Base-by-base conservation (phyloP, 164 flowering plant species). In the Annona cherimola region DNA sequence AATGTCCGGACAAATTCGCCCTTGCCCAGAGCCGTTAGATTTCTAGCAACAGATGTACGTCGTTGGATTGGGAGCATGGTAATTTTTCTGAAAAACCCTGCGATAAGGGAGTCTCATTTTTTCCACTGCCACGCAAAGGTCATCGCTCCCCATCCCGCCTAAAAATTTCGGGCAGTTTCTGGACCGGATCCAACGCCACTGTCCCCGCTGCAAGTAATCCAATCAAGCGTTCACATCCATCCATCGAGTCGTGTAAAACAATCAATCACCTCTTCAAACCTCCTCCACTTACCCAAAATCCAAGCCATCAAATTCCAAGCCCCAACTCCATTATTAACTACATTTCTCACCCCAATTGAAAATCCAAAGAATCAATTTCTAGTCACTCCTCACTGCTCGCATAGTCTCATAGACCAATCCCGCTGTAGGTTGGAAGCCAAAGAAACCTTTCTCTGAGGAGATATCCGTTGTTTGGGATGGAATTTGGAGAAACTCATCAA, bases 271-370 rank as follows among this genome's bases (percentile, higher is more conserved):
- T 81, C 63, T 91, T 92, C 81, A 70, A 94, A 94, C 84, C 82
- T 86, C 45, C 72, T 74, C 67, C 86, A 82, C 76, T 78, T 81
- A 46, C 91, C 93, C 85, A 95, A 77, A 7, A 92, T 81, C 94
- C 94, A 86, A 9, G 89, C 75, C 84, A 91, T 83, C 88, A 95
- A 83, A 69, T 81, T 76, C 82, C 83, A 82, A 73, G 75, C 74
- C 66, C 75, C 79, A 2, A 76, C 78, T 66, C 78, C 74, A n/a
- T 42, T 12, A 69, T 81, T 26, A 81, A 8, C 80, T 81, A 73
- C 76, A 74, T 80, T 75, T 83, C 73, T 79, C 81, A 8, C 89
- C 89, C 97, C 93, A 95, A 67, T 83, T 85, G 77, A 95, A 90
- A 14, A 79, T 93, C 86, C 88, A 76, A 73, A 83, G 78, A 9